These are phyloP conservation scores for Xylariaceae sp. DNA, from an alignment of 2,329 filamentous ascomycete genomes.

Conservation along the genomic window DNA sequence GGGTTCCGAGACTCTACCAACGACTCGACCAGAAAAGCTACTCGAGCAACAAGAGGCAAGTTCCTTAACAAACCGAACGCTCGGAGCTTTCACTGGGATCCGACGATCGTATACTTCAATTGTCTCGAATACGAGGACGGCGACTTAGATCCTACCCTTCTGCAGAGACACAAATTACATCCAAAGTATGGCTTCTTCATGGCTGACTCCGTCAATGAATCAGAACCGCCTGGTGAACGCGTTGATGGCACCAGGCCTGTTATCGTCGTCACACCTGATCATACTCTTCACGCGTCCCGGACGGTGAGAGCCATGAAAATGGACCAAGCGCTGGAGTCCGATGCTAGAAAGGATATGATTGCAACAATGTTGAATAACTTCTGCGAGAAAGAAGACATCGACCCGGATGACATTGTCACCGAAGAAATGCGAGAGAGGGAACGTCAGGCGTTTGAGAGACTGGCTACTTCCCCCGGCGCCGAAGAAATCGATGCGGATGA, in stretches of 20 bases:
- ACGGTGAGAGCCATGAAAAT: constrained; percentile 37
- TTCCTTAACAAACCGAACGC: constrained; percentile 58
- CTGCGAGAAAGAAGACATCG: constrained; percentile 29
- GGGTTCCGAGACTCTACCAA: constrained; percentile 63
- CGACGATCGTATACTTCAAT: constrained; percentile 56
- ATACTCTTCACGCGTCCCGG: constrained; percentile 53
- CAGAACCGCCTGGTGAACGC: constrained; percentile 43
- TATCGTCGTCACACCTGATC: constrained; percentile 50
- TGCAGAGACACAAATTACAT: constrained; percentile 55
- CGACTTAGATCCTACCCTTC: constrained; percentile 54
- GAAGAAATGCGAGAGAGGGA: constrained; percentile 37
- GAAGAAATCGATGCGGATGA: constrained; percentile 12
- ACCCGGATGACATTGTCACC: constrained; percentile 33
- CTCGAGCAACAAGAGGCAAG: constrained; percentile 54
- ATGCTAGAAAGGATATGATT: constrained; percentile 27
- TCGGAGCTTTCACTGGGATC: constrained; percentile 57
- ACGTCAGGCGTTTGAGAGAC: constrained; percentile 27
- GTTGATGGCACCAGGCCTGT: constrained; percentile 51
- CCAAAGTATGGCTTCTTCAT: constrained; percentile 58
- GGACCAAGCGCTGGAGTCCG: constrained; percentile 31
- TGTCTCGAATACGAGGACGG: constrained; percentile 50
- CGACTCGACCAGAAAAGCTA: constrained; percentile 56
- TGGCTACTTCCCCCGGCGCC: constrained; percentile 11
- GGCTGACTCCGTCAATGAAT: constrained; percentile 49
- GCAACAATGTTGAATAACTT: constrained; percentile 23